Conservation (phyloP, 495 filamentous ascomycete species). For the Hypoxylon fragiforme region DNA sequence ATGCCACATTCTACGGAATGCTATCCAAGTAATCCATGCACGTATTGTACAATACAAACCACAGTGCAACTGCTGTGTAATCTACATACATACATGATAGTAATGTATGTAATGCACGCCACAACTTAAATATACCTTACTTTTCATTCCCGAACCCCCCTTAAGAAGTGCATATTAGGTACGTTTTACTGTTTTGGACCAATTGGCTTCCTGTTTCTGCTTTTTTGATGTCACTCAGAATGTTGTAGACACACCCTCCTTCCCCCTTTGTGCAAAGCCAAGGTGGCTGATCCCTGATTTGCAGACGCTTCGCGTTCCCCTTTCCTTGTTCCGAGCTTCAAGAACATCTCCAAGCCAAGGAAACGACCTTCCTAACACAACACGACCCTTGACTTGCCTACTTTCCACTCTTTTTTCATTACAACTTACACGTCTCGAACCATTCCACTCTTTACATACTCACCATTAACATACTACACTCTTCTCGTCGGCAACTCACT, state of each 20-base stretch:
- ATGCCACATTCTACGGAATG: no score
- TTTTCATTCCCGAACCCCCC: no score
- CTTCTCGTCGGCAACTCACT: constrained; percentile 42
- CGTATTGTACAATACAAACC: no score
- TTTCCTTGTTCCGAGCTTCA: constrained; percentile 22
- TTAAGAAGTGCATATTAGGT: no score
- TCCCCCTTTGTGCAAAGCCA: constrained; percentile 9
- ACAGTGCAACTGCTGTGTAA: no score
- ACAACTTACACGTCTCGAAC: constrained; percentile 16
- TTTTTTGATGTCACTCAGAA: constrained; percentile 2
- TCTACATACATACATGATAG: not conserved
- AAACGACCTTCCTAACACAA: constrained; percentile 10
- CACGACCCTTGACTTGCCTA: not conserved
- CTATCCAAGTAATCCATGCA: no score
- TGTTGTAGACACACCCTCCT: constrained; percentile 28
- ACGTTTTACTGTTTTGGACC: not conserved
- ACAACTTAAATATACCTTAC: no score
- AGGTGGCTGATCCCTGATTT: constrained; percentile 19
- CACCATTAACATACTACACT: constrained; percentile 30
- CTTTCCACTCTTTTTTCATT: constrained; percentile 27
- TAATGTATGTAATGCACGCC: constrained; percentile 14
- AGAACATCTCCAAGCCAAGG: constrained; percentile 20
- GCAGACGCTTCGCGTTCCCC: constrained; percentile 11
- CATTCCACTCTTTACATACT: constrained; percentile 19
- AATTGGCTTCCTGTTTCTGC: constrained; percentile 5